Percentiles rank a stretch among this genome's conserved stretches.
Evolutionary conservation across 805 yeast species (phyloP).

Genomic region (Kuraishia floccosa): DNA sequence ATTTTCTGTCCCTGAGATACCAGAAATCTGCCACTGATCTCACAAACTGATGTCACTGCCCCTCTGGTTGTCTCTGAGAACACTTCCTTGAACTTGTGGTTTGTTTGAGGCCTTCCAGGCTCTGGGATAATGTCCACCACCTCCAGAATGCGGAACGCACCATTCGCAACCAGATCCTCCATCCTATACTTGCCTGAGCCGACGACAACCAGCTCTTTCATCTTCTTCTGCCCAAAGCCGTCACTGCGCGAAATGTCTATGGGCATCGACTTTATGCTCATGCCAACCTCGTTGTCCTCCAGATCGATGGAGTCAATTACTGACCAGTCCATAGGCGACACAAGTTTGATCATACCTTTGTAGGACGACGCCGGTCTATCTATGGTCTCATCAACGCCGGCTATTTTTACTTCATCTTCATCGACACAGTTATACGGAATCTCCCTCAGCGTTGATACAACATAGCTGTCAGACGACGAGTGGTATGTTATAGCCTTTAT

Average conservation of each 20-base stretch:
- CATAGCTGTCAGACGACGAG: conserved; percentile 47
- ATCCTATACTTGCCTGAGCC: conserved; percentile 69
- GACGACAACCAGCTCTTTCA: conserved; percentile 57
- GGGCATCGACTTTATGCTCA: conserved; percentile 41
- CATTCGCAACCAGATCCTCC: conserved; percentile 76
- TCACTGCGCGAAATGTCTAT: conserved; percentile 27
- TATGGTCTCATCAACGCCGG: conserved; percentile 37
- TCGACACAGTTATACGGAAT: conserved; percentile 56
- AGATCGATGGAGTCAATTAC: conserved; percentile 61
- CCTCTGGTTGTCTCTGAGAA: conserved; percentile 72
- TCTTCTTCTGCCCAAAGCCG: background rate
- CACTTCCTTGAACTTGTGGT: conserved; percentile 63
- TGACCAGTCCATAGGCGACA: conserved; percentile 71
- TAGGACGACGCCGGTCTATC: conserved; percentile 43
- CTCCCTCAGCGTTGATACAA: conserved; percentile 48
- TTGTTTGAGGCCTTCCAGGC: conserved; percentile 76
- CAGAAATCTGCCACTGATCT: conserved; percentile 72
- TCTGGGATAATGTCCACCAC: conserved; percentile 81
- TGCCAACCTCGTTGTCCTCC: conserved; percentile 56
- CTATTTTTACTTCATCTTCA: conserved; percentile 58
- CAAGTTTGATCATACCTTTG: conserved; percentile 48
- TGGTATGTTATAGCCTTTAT: conserved; percentile 61
- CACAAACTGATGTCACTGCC: conserved; percentile 69
- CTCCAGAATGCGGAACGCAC: conserved; percentile 65
- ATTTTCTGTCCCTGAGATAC: conserved; percentile 81